Conservation (phyloP, 495 filamentous ascomycete species). For the Pyrenula aspistea region DNA sequence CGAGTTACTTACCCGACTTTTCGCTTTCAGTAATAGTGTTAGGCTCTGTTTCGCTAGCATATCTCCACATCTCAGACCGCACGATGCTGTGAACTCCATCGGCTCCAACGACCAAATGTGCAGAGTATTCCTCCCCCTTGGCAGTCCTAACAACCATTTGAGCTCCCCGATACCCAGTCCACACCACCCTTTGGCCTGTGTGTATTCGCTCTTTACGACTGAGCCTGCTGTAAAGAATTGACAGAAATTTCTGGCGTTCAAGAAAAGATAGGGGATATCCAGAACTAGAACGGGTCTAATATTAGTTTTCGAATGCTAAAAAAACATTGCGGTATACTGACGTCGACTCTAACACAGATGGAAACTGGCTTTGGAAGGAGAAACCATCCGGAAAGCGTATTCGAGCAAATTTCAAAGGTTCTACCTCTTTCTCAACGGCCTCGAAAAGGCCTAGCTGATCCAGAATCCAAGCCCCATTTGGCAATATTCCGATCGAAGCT, state of each 20-base stretch:
- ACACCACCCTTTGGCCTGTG: slow-evolving; percentile 9
- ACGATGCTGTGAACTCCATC: slow-evolving; percentile 41
- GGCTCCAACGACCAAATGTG: slow-evolving; percentile 36
- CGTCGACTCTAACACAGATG: too few relatives aligned
- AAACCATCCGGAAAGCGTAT: too few relatives aligned
- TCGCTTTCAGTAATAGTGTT: slow-evolving; percentile 6
- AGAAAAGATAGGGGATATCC: too few relatives aligned
- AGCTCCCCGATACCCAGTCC: slow-evolving; percentile 3
- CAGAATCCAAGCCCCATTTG: slow-evolving; percentile 27
- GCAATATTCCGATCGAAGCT: slow-evolving; percentile 21
- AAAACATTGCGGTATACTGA: too few relatives aligned
- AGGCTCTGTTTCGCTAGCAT: slow-evolving; percentile 8
- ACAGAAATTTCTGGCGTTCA: slow-evolving; percentile 9
- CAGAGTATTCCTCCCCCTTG: slow-evolving; percentile 21
- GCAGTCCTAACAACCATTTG: slow-evolving; percentile 3
- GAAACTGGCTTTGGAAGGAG: too few relatives aligned
- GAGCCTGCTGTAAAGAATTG: slow-evolving; percentile 19
- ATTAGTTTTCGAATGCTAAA: too few relatives aligned
- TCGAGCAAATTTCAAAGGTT: too few relatives aligned
- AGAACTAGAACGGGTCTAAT: too few relatives aligned
- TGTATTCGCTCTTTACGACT: slow-evolving; percentile 15
- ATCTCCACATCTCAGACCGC: slow-evolving; percentile 25
- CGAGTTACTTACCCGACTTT: neutral
- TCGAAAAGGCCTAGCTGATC: slow-evolving; percentile 35
- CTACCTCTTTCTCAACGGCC: slow-evolving; percentile 8